Evolutionary conservation across 192 early-diverging fungal genomes (phyloP).

Genomic region (Lobosporangium transversale): DNA sequence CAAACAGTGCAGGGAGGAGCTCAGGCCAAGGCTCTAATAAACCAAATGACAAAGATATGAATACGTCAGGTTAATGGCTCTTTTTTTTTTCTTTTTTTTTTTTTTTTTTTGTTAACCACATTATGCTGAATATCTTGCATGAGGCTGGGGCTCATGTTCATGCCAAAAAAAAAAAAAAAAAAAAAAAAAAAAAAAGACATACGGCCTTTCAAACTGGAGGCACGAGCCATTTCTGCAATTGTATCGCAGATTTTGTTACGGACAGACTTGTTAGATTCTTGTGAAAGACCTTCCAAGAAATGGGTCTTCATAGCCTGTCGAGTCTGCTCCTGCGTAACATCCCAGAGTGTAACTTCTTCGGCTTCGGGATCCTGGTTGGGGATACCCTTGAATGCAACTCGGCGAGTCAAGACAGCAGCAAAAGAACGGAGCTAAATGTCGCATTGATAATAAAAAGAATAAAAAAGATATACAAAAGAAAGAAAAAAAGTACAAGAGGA

Average conservation of each 20-base stretch:
- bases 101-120: too few relatives aligned
- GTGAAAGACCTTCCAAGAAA: slow-evolving; percentile 81
- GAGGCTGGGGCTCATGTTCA: too few relatives aligned
- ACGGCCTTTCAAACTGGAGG: slow-evolving; percentile 61
- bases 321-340: slow-evolving; percentile 69
- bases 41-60: background rate
- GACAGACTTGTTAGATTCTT: slow-evolving; percentile 76
- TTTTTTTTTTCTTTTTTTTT: too few relatives aligned
- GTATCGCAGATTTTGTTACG: slow-evolving; percentile 96
- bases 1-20: slow-evolving; percentile 81
- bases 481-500: too few relatives aligned
- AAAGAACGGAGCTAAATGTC: slow-evolving; percentile 61
- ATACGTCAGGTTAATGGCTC: background rate
- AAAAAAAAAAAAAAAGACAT: slow-evolving; percentile 27
- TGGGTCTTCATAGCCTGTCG: slow-evolving; percentile 76
- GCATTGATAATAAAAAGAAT: background rate
- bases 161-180: background rate
- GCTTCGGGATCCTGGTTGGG: slow-evolving; percentile 52
- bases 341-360: slow-evolving; percentile 69
- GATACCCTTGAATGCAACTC: slow-evolving; percentile 66
- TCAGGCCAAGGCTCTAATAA: slow-evolving; percentile 80
- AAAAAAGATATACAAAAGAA: background rate
- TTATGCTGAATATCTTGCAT: too few relatives aligned
- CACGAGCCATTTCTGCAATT: slow-evolving; percentile 87
- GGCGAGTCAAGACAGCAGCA: slow-evolving; percentile 63